Evolutionary conservation across 768 basidiomycete species (phyloP).

Genomic region (Gelatoporia subvermispora): DNA sequence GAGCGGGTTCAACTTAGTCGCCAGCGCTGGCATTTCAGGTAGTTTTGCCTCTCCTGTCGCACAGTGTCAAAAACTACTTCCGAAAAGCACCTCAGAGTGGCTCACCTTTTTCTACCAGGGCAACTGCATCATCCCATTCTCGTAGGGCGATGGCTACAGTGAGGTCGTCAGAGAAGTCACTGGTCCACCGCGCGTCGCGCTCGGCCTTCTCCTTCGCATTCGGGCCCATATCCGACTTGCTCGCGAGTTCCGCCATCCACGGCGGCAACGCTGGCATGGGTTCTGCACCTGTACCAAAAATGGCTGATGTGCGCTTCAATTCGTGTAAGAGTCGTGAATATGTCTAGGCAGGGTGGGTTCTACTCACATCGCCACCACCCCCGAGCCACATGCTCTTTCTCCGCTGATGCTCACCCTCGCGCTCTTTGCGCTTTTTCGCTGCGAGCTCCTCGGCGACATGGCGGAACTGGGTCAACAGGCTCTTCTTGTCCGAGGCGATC

Average conservation of each 20-base stretch:
- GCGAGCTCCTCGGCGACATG: constrained; percentile 90
- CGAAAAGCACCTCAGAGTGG: neutral
- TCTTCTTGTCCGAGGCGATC: constrained; percentile 76
- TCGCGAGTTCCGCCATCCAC: constrained; percentile 69
- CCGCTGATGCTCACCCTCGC: constrained; percentile 88
- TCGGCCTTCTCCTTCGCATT: constrained; percentile 72
- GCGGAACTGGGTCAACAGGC: constrained; percentile 78
- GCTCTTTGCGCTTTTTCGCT: constrained; percentile 85
- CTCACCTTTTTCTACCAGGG: constrained; percentile 76
- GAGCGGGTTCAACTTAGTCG: constrained; percentile 58
- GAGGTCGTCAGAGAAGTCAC: constrained; percentile 88
- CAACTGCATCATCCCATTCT: constrained; percentile 85
- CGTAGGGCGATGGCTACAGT: constrained; percentile 87
- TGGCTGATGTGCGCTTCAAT: constrained; percentile 28
- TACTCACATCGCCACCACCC: constrained; percentile 37
- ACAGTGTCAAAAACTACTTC: neutral
- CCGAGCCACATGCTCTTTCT: constrained; percentile 68
- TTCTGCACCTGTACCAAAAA: constrained; percentile 20
- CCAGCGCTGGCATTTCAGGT: constrained; percentile 46
- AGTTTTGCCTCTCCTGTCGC: constrained; percentile 61
- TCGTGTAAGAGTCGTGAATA: neutral
- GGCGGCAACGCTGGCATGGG: constrained; percentile 62
- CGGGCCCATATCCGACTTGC: constrained; percentile 43
- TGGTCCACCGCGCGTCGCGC: constrained; percentile 79
- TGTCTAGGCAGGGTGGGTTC: neutral